Base-by-base conservation (phyloP, 352 stramenopile genomes). In the Poterioochromonas sp. region DNA sequence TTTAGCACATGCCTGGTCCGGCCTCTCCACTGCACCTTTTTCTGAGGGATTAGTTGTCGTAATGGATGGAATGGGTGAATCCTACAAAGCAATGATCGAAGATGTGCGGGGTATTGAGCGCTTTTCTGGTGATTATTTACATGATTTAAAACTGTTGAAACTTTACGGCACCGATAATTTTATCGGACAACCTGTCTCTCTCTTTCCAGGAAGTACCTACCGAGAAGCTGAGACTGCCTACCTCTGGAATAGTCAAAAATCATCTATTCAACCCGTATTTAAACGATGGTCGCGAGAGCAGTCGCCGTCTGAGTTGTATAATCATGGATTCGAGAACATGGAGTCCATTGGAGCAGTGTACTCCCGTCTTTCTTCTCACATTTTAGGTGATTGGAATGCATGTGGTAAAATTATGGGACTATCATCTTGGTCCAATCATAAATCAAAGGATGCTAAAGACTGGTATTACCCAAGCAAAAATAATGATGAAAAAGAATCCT, bases 271-370 rank as follows among this genome's bases (percentile, higher is more conserved):
- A 58, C 86, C 86, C 20, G 49, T 91, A 34, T 90, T 90, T 76
- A 91, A 91, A 82, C 83, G 87, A 68, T 91, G 88, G 71, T 84
- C 83, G 32, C 74, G 84, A 73, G 85, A 87, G 79, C 82, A 82
- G 34, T 83, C 80, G 0, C 85, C 86, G 18, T 83, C 86, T n/a
- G 83, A 83, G 41, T 77, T 88, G 15, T 89, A 88, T 80, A 89
- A 89, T 81, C 86, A 91, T 77, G 86, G 86, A 12, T 92, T 92
- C 83, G 85, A 91, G 78, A 91, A 91, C 81, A 91, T 92, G 86
- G 86, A 93, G 77, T 89, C 83, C 63, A 47, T 91, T 47, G 88
- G 51, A 32, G 51, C 51, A 62, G 26, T 62, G 2, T 62, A 62
- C 29, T 62, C 64, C 15, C 68, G 87, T 80, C 83, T 87, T 41